phyloP scores from a whole-genome alignment of 2,329 filamentous ascomycete genomes.

The Aspergillus sp. region DNA sequence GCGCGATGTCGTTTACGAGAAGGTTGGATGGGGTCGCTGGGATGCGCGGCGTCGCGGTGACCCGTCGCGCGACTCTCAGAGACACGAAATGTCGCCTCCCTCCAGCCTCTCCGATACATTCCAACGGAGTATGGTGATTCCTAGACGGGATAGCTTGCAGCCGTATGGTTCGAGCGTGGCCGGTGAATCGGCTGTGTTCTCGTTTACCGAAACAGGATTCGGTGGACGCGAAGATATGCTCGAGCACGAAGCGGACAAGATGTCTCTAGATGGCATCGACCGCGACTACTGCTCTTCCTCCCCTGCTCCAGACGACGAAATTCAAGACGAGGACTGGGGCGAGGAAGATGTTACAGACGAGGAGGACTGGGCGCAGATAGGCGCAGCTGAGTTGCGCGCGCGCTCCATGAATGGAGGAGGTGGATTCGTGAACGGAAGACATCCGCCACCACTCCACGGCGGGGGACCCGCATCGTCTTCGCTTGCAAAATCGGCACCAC shows the following conservation, averaged over 20 bases:
- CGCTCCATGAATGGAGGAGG: slow-evolving; percentile 53
- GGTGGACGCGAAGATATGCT: slow-evolving; percentile 64
- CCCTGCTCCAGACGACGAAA: slow-evolving; percentile 65
- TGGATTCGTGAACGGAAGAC: slow-evolving; percentile 38
- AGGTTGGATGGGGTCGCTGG: slow-evolving; percentile 97
- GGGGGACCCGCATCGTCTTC: slow-evolving; percentile 39
- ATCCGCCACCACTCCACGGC: slow-evolving; percentile 28
- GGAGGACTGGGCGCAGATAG: slow-evolving; percentile 91
- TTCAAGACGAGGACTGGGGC: slow-evolving; percentile 72
- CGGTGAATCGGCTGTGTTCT: slow-evolving; percentile 73
- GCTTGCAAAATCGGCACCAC: slow-evolving; percentile 42
- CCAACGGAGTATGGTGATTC: slow-evolving; percentile 50
- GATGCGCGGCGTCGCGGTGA: slow-evolving; percentile 76
- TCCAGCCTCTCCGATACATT: slow-evolving; percentile 51
- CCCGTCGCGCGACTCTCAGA: slow-evolving; percentile 36
- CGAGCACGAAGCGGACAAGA: slow-evolving; percentile 88
- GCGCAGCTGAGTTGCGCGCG: slow-evolving; percentile 78
- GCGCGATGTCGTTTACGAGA: slow-evolving; percentile 70
- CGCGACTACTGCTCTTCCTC: slow-evolving; percentile 69
- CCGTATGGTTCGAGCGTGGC: slow-evolving; percentile 62
- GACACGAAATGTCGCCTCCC: slow-evolving; percentile 46
- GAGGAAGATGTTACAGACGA: slow-evolving; percentile 91
- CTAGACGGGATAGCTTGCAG: slow-evolving; percentile 37
- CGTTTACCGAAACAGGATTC: slow-evolving; percentile 65
- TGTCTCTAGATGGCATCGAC: slow-evolving; percentile 78